Evolutionary conservation across 2,329 filamentous ascomycete species (phyloP).

Genomic region (Aureobasidium sp.): DNA sequence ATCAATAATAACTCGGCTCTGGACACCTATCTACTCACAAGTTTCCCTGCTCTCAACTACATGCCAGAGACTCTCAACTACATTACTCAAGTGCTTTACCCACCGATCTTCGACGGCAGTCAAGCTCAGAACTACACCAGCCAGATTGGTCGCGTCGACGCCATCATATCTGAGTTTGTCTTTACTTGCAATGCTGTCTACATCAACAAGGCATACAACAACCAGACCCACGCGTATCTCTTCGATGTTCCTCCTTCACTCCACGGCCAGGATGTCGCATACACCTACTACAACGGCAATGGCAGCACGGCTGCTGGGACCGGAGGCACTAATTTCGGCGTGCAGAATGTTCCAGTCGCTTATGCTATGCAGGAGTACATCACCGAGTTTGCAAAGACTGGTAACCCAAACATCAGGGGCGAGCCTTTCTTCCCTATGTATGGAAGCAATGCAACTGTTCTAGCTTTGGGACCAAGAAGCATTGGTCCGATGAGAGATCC

Average conservation of each 20-base stretch:
- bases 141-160: constrained; percentile 36
- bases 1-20: constrained; percentile 29
- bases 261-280: constrained; percentile 47
- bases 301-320: constrained; percentile 16
- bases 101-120: constrained; percentile 40
- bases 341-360: constrained; percentile 28
- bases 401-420: constrained; percentile 31
- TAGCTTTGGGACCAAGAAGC: constrained; percentile 33
- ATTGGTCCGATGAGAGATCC: constrained; percentile 39
- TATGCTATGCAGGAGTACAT: constrained; percentile 41
- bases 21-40: constrained; percentile 21
- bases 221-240: constrained; percentile 45
- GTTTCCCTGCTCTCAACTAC: constrained; percentile 27
- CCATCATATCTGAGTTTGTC: constrained; percentile 36
- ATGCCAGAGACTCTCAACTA: constrained; percentile 31
- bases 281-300: constrained; percentile 45
- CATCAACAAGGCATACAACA: constrained; percentile 40
- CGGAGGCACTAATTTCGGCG: neutral
- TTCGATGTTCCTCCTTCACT: constrained; percentile 48
- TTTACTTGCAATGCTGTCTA: constrained; percentile 49
- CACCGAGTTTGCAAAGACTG: constrained; percentile 36
- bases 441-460: constrained; percentile 36
- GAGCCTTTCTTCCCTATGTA: constrained; percentile 42
- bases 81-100: constrained; percentile 42
- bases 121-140: constrained; percentile 38